A percentile compares a stretch with the other conserved stretches of the same genome.
These are phyloP conservation scores for Cyberlindnera galapagoensis DNA, from an alignment of 805 yeast genomes.

Conservation along the genomic window DNA sequence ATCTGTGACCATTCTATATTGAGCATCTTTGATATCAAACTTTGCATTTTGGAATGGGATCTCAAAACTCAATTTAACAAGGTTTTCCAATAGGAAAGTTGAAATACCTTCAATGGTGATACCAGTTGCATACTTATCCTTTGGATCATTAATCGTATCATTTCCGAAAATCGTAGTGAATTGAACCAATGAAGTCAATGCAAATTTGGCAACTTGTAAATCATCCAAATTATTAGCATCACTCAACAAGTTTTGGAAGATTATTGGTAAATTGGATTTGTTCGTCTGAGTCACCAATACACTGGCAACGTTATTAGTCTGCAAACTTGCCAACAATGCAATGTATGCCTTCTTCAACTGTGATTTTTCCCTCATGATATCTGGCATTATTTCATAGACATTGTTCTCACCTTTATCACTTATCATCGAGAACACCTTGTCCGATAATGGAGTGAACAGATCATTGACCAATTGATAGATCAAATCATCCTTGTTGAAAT, in stretches of 20 bases:
- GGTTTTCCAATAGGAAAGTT: constrained; percentile 59
- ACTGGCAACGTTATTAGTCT: constrained; percentile 74
- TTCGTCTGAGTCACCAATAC: constrained; percentile 67
- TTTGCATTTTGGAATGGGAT: constrained; percentile 67
- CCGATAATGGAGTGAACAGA: constrained; percentile 66
- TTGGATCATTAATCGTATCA: constrained; percentile 57
- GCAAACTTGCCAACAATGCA: constrained; percentile 59
- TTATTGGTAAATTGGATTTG: constrained; percentile 48
- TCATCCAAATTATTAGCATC: constrained; percentile 61
- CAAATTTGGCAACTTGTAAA: constrained; percentile 56
- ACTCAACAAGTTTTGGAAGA: constrained; percentile 57
- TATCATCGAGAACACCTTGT: constrained; percentile 51
- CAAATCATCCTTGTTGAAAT: constrained; percentile 56
- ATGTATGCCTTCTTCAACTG: constrained; percentile 65
- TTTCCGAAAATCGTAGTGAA: constrained; percentile 59
- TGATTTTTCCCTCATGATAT: constrained; percentile 56
- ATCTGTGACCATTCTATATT: constrained; percentile 62
- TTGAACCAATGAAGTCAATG: constrained; percentile 63
- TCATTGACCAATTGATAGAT: constrained; percentile 71
- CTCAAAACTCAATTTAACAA: constrained; percentile 65
- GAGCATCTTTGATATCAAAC: constrained; percentile 72
- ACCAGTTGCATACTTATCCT: constrained; percentile 44
- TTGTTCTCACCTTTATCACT: constrained; percentile 36
- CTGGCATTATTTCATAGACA: constrained; percentile 39
- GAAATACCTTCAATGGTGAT: constrained; percentile 63